Percentiles rank a stretch among this genome's conserved stretches.
Conservation (phyloP, 768 basidiomycete species). For the Termitomyces sp. region DNA sequence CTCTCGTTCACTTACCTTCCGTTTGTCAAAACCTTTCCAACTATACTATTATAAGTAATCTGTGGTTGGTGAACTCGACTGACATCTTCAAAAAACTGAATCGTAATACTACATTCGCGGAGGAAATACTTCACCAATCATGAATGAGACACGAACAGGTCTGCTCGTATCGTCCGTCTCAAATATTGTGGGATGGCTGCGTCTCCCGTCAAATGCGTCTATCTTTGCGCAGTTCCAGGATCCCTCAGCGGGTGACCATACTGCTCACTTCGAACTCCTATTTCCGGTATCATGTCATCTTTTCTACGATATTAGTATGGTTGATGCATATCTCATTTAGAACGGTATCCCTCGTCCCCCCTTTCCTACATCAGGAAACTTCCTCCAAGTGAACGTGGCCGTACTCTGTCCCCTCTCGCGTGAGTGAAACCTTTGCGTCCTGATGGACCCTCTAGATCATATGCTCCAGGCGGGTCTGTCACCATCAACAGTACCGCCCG, state of each 20-base stretch:
- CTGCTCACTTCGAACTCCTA: slow-evolving; percentile 19
- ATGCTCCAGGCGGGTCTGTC: slow-evolving; percentile 19
- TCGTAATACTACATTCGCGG: neutral
- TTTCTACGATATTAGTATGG: too few relatives aligned
- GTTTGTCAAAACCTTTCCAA: slow-evolving; percentile 15
- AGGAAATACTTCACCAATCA: slow-evolving; percentile 18
- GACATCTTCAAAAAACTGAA: slow-evolving; percentile 9
- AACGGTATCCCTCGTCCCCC: slow-evolving; percentile 1
- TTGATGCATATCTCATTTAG: neutral
- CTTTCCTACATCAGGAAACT: neutral
- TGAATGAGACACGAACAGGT: slow-evolving; percentile 18
- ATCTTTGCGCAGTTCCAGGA: slow-evolving; percentile 13
- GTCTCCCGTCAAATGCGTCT: slow-evolving; percentile 10
- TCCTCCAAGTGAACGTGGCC: neutral
- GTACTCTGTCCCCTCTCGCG: neutral
- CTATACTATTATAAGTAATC: slow-evolving; percentile 22
- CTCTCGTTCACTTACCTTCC: slow-evolving; percentile 11
- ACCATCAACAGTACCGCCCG: slow-evolving; percentile 32
- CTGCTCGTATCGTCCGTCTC: slow-evolving; percentile 16
- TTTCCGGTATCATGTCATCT: too few relatives aligned
- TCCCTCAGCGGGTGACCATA: slow-evolving; percentile 18
- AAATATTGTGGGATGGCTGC: slow-evolving; percentile 13
- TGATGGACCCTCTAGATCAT: neutral
- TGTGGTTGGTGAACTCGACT: neutral
- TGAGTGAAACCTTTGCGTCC: slow-evolving; percentile 18